Evolutionary conservation across 495 filamentous ascomycete species (phyloP).

Genomic region (Tuber magnatum): DNA sequence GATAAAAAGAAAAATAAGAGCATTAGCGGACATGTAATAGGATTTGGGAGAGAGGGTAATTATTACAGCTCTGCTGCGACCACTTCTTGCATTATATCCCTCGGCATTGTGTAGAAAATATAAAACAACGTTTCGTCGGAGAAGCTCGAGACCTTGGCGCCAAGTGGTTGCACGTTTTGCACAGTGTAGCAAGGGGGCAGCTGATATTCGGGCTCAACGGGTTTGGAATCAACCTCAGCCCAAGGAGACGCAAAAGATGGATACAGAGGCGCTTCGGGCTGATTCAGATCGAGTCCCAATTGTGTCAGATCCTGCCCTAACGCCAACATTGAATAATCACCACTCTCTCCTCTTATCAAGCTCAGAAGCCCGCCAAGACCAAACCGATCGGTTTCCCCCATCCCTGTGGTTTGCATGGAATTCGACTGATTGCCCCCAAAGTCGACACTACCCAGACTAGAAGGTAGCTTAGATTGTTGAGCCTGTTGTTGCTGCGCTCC

Average conservation of each 20-base stretch:
- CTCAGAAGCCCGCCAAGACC: slow-evolving; percentile 58
- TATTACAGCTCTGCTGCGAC: slow-evolving; percentile 58
- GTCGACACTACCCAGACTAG: slow-evolving; percentile 30
- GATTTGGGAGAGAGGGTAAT: background rate
- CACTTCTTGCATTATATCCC: slow-evolving; percentile 64
- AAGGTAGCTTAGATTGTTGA: slow-evolving; percentile 44
- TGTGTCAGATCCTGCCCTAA: slow-evolving; percentile 64
- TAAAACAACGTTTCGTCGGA: slow-evolving; percentile 68
- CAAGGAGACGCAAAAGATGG: slow-evolving; percentile 51
- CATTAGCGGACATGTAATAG: background rate
- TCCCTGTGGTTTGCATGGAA: slow-evolving; percentile 47
- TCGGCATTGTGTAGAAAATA: slow-evolving; percentile 70
- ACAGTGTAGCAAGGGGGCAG: slow-evolving; percentile 64
- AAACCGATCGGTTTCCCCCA: slow-evolving; percentile 61
- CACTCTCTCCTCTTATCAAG: slow-evolving; percentile 57
- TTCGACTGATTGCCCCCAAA: slow-evolving; percentile 29
- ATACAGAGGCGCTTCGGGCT: slow-evolving; percentile 48
- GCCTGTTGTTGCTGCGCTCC: slow-evolving; percentile 47
- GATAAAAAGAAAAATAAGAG: slow-evolving; percentile 13
- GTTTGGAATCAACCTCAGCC: slow-evolving; percentile 53
- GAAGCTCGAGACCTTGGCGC: slow-evolving; percentile 57
- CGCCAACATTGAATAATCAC: slow-evolving; percentile 56
- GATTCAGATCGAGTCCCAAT: slow-evolving; percentile 63
- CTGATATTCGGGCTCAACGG: slow-evolving; percentile 62
- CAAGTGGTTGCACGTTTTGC: slow-evolving; percentile 59